Base-by-base conservation (phyloP, 352 stramenopile species). In the Phytopythium delawarense region DNA sequence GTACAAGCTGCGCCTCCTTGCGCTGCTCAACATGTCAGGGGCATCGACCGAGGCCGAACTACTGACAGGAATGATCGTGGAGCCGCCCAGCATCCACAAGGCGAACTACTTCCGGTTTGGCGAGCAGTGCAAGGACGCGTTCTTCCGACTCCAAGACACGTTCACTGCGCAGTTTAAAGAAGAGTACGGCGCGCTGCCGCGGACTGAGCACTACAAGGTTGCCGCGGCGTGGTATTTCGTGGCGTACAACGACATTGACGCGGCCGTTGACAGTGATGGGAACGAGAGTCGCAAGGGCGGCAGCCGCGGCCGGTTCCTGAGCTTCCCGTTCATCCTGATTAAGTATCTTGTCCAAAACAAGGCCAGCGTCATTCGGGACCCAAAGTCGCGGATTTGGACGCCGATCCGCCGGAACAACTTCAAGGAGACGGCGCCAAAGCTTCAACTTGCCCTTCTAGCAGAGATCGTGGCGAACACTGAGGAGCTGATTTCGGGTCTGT, bases 81-180 rank as follows among this genome's bases (percentile, higher is more conserved):
- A 88, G 21, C 71, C 75, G 5, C 67, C 72, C 44, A 88, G 63
- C 44, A 64, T 84, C 42, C 80, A 89, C 58, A 86, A 81, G 32
- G 75, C 78, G 5, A 77, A 93, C 30, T 93, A 93, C 61, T 93
- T 93, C 56, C 81, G 84, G 5, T 91, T 86, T 55, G 80, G 82
- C 20, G 84, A 90, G 46, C 75, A 79, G 40, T 91, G 80, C 40
- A 82, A 87, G 39, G 82, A 95, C 30, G 70, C 65, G 6, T 91
- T 89, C 64, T 81, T 81, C 32, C 52, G 51, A 2, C 65, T 85
- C 8, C 79, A 90, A 58, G 40, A 56, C 20, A 63, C 60, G 7
- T 89, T 89, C 59, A 74, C 70, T 7, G 52, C 58, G 18, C 68
- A 89, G 42, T 92, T 95, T 54, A 54, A 74, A 11, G 35, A 34